Evolutionary conservation across 805 yeast species (phyloP).

Genomic region (Kodamaea nitidulidarum): DNA sequence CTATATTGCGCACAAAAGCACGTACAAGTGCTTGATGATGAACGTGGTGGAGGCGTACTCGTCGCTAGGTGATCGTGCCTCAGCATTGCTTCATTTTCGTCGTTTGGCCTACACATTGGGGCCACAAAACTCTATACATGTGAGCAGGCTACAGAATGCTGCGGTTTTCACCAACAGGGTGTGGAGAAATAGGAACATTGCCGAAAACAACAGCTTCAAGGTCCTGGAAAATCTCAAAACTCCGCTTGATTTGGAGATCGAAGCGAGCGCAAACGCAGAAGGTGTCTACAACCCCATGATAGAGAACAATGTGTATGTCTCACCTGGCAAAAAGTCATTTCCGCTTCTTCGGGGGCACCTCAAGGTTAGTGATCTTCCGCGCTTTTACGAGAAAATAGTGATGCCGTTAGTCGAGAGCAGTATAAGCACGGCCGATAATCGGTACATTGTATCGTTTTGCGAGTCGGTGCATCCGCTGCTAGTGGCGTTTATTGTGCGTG

Average conservation of each 20-base stretch:
- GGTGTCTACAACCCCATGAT: conserved; percentile 20
- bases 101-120: conserved; percentile 16
- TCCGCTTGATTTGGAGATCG: conserved; percentile 9
- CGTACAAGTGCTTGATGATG: conserved; percentile 26
- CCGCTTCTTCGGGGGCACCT: conserved; percentile 30
- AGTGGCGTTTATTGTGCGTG: conserved; percentile 23
- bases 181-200: conserved; percentile 24
- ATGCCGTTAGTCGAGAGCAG: conserved; percentile 11
- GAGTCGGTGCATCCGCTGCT: conserved; percentile 24
- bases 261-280: neutral
- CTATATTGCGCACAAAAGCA: conserved; percentile 23
- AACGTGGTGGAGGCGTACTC: conserved; percentile 31
- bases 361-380: conserved; percentile 28
- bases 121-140: conserved; percentile 18
- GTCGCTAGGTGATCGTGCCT: conserved; percentile 15
- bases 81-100: conserved; percentile 20
- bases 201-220: conserved; percentile 11
- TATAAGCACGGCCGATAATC: conserved; percentile 12
- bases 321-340: conserved; percentile 15
- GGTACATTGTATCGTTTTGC: conserved; percentile 18
- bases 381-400: conserved; percentile 21
- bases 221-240: conserved; percentile 8
- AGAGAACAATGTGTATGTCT: conserved; percentile 25
- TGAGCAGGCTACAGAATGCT: conserved; percentile 10
- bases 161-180: conserved; percentile 15